Evolutionary conservation across 495 filamentous ascomycete genomes (phyloP).

Genomic region (Talaromyces thailandensis): DNA sequence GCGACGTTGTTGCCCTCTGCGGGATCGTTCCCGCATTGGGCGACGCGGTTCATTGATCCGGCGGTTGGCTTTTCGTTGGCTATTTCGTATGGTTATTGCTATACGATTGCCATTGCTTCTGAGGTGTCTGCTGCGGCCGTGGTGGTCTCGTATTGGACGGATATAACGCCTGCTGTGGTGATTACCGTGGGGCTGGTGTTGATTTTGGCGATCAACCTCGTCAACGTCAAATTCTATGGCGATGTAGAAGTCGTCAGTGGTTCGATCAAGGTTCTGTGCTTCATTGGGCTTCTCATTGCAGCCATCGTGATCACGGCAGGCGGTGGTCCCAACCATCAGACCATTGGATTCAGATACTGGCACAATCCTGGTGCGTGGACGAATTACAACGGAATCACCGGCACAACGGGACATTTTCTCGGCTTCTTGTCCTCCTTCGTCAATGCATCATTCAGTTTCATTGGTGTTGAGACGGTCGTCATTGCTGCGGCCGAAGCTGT

Average conservation of each 20-base stretch:
- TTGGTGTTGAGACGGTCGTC: conserved; percentile 56
- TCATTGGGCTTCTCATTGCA: conserved; percentile 59
- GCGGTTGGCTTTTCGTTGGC: conserved; percentile 67
- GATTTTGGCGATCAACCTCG: conserved; percentile 57
- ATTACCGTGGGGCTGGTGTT: conserved; percentile 62
- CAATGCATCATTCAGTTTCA: conserved; percentile 39
- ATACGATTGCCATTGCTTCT: conserved; percentile 51
- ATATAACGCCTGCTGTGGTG: conserved; percentile 50
- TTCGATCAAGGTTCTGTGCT: conserved; percentile 65
- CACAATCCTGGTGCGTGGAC: conserved; percentile 60
- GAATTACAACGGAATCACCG: conserved; percentile 11
- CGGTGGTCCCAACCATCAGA: conserved; percentile 51
- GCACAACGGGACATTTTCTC: conserved; percentile 29
- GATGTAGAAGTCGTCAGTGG: conserved; percentile 70
- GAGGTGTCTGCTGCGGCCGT: conserved; percentile 61
- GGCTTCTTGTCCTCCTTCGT: conserved; percentile 31
- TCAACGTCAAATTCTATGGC: conserved; percentile 59
- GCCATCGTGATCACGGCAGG: conserved; percentile 60
- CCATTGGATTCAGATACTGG: conserved; percentile 68
- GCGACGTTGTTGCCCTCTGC: conserved; percentile 66
- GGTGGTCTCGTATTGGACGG: conserved; percentile 64
- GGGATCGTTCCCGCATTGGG: conserved; percentile 66
- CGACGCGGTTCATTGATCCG: conserved; percentile 58
- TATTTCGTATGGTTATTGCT: conserved; percentile 29
- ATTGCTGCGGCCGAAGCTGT: conserved; percentile 73